phyloP scores from a whole-genome alignment of 2,329 filamentous ascomycete species.

The Ophiostoma ips region DNA sequence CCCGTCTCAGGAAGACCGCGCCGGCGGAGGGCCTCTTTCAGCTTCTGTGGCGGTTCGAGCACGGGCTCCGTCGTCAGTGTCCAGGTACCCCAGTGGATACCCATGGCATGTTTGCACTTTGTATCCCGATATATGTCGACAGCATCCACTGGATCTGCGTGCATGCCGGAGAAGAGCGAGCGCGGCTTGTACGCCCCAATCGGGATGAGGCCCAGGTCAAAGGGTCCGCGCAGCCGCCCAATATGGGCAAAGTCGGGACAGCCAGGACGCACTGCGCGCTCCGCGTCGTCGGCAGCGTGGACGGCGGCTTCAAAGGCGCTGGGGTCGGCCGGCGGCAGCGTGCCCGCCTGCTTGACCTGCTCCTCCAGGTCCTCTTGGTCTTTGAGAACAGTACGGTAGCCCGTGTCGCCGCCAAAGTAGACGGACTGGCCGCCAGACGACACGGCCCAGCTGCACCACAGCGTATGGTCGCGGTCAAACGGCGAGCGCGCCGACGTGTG shows the following conservation, averaged over 20 bases:
- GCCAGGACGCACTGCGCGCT: slow-evolving; percentile 53
- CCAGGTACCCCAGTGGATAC: slow-evolving; percentile 91
- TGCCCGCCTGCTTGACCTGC: not conserved
- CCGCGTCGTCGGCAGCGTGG: slow-evolving; percentile 55
- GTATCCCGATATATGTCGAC: slow-evolving; percentile 86
- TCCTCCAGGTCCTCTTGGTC: slow-evolving; percentile 19
- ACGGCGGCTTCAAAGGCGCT: slow-evolving; percentile 30
- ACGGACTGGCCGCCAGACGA: slow-evolving; percentile 61
- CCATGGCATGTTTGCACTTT: slow-evolving; percentile 61
- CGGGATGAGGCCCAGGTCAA: slow-evolving; percentile 82
- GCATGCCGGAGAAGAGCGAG: slow-evolving; percentile 61
- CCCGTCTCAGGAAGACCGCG: slow-evolving; percentile 56
- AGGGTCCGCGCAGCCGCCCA: slow-evolving; percentile 65
- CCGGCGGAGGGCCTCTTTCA: slow-evolving; percentile 57
- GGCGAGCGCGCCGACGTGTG: slow-evolving; percentile 58
- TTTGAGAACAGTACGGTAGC: slow-evolving; percentile 57
- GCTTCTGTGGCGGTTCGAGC: slow-evolving; percentile 60
- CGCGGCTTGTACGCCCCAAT: slow-evolving; percentile 79
- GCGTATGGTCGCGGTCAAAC: slow-evolving; percentile 58
- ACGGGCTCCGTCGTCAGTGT: slow-evolving; percentile 75
- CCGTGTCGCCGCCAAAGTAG: slow-evolving; percentile 83
- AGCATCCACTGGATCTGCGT: slow-evolving; percentile 73
- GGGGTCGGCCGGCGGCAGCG: slow-evolving; percentile 23
- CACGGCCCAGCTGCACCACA: slow-evolving; percentile 84
- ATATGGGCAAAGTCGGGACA: slow-evolving; percentile 82